These are phyloP conservation scores for Agrocybe pediades DNA, from an alignment of 768 basidiomycete genomes.

Conservation along the genomic window DNA sequence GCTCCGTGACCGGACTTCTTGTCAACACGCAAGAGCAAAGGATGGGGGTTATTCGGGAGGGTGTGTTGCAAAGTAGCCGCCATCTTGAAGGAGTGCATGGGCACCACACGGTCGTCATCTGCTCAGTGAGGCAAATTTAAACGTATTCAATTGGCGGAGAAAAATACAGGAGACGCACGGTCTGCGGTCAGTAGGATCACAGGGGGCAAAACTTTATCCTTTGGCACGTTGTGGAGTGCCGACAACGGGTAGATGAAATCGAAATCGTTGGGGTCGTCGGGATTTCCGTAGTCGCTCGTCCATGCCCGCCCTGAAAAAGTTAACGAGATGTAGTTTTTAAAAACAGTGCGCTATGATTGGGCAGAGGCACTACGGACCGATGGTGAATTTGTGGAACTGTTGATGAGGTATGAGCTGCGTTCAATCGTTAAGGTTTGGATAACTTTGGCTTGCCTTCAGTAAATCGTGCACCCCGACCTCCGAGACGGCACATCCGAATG, in stretches of 20 bases:
- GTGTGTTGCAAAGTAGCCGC: slow-evolving; percentile 76
- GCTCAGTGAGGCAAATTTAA: background rate
- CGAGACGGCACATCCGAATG: slow-evolving; percentile 77
- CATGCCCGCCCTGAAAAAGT: slow-evolving; percentile 60
- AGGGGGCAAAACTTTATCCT: slow-evolving; percentile 62
- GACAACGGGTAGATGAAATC: slow-evolving; percentile 84
- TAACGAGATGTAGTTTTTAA: slow-evolving; percentile 4
- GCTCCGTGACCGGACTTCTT: slow-evolving; percentile 82
- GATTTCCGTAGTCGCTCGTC: slow-evolving; percentile 79
- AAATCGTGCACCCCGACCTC: slow-evolving; percentile 85
- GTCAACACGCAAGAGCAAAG: slow-evolving; percentile 76
- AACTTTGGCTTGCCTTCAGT: slow-evolving; percentile 71
- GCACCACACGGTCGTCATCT: slow-evolving; percentile 90
- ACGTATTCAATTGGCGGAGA: background rate
- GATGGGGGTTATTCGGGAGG: slow-evolving; percentile 66
- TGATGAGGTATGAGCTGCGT: background rate
- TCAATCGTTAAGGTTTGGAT: background rate
- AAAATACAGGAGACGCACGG: slow-evolving; percentile 56
- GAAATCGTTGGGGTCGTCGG: slow-evolving; percentile 75
- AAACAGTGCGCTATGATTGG: background rate
- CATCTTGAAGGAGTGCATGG: slow-evolving; percentile 83
- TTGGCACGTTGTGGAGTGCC: slow-evolving; percentile 78
- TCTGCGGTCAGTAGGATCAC: slow-evolving; percentile 81
- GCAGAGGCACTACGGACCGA: slow-evolving; percentile 43
- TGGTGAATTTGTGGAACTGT: slow-evolving; percentile 76